Evolutionary conservation across 352 stramenopile genomes (phyloP).

Genomic region (Pythium aphanidermatum): DNA sequence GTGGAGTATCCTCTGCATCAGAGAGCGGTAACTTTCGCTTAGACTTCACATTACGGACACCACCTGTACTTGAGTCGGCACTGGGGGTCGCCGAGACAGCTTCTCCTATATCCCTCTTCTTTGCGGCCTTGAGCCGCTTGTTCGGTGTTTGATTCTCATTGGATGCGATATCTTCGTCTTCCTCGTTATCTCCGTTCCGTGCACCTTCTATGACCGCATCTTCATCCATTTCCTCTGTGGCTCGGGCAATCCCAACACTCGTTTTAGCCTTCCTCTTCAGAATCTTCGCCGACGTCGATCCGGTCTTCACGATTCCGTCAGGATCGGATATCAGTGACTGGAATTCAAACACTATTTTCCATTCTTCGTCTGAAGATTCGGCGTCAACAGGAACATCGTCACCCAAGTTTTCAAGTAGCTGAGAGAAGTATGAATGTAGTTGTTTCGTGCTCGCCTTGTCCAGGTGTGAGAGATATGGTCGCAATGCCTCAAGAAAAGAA

Average conservation of each 20-base stretch:
- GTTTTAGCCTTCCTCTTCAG: constrained; percentile 17
- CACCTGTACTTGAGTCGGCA: no score
- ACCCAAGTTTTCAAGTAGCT: constrained; percentile 39
- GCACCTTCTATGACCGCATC: background rate
- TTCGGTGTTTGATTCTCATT: no score
- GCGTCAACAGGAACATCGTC: constrained; percentile 33
- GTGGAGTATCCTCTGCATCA: constrained; percentile 4
- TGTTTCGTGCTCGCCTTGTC: constrained; percentile 58
- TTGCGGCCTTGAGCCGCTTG: no score
- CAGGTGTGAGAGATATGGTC: constrained; percentile 64
- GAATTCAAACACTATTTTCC: constrained; percentile 67
- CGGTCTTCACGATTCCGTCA: constrained; percentile 12
- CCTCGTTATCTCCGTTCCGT: background rate
- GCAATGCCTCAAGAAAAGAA: constrained; percentile 60
- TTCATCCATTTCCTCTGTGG: background rate
- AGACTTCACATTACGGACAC: no score
- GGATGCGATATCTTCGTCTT: background rate
- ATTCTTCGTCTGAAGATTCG: constrained; percentile 37
- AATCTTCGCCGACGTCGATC: background rate
- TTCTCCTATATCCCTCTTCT: no score
- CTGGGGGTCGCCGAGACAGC: no score
- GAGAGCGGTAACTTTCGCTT: no score
- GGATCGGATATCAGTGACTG: constrained; percentile 24
- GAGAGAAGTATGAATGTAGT: constrained; percentile 60
- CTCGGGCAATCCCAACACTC: constrained; percentile 2